Base-by-base conservation (phyloP, 2,329 filamentous ascomycete species). In the Colletotrichum horii region DNA sequence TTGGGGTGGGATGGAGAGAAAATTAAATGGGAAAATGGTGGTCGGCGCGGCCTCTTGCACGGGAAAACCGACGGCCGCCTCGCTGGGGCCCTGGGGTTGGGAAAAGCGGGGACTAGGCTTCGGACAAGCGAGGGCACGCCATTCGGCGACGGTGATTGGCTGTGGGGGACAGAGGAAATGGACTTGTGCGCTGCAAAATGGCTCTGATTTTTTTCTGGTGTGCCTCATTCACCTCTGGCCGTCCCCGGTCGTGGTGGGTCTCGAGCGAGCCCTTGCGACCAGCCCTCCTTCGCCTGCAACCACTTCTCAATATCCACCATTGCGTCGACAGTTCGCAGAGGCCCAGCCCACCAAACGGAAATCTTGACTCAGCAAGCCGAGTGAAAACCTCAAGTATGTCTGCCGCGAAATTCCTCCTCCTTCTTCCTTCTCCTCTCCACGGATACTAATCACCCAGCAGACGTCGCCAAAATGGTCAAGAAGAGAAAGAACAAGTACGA, bases 401-500 rank as follows among this genome's bases (percentile, higher is more conserved):
- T 74, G 56, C 74, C 43, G 38, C 38, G 43, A 62, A 55, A 30
- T 68, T 38, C 24, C 22, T 30, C 12, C 62, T 76, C 43, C n/a
- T 61, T 80, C 71, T 77, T 76, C 62, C 68, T 77, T 73, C 55
- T 66, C 66, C 74, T 76, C 75, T n/a, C 55, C 74, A 78, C 74
- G 77, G 71, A 78, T 76, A 80, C 78, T 81, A 81, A 80, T 80
- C 79, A 79, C 79, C 69, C 73, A 76, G 71, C 83, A 89, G 87
- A 89, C 84, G 91, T 88, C 88, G 90, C 83, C 87, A 93, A 87
- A 82, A 93, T 93, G 91, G 91, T 92, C 85, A 93, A 93, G 91
- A 93, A 93, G 90, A 91, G 91, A 90, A 91, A 92, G 87, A 91
- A 90, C 87, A 93, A 93, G 90, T 91, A 88, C 83, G 88, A 84